Conservation (phyloP, 2,329 filamentous ascomycete species). For the Penicillium brasilianum region DNA sequence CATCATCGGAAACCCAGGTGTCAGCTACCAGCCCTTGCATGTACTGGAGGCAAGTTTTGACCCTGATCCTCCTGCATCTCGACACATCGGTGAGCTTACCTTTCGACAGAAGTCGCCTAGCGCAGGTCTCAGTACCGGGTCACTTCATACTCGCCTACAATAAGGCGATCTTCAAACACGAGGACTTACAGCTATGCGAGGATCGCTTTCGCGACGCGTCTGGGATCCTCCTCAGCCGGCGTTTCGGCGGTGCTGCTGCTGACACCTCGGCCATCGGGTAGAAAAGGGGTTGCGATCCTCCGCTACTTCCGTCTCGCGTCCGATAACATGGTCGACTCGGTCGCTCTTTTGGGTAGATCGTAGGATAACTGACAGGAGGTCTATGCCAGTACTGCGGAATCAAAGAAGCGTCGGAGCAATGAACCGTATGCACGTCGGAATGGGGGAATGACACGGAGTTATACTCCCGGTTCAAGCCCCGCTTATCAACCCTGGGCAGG, state of each 20-base stretch:
- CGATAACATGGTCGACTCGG: not conserved
- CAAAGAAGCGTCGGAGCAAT: conserved; percentile 13
- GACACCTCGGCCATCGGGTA: conserved; percentile 13
- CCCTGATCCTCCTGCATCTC: conserved; percentile 13
- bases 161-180: conserved; percentile 3
- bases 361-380: not conserved
- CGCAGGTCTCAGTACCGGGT: conserved; percentile 34
- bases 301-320: not conserved
- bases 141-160: conserved; percentile 6
- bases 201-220: conserved; percentile 14
- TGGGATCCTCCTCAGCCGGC: conserved; percentile 12
- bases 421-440: conserved; percentile 1
- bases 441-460: not conserved
- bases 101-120: conserved; percentile 45
- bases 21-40: conserved; percentile 7
- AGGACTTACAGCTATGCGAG: conserved; percentile 14
- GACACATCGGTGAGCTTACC: conserved; percentile 37
- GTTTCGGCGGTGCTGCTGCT: conserved; percentile 9
- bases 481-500: conserved; percentile 6
- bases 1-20: not conserved
- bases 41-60: not conserved
- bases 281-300: not conserved
- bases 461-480: conserved; percentile 11
- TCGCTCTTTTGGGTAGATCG: not conserved
- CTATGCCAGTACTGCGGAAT: conserved; percentile 7